phyloP scores from a whole-genome alignment of 495 filamentous ascomycete genomes.

The Physcia stellaris region DNA sequence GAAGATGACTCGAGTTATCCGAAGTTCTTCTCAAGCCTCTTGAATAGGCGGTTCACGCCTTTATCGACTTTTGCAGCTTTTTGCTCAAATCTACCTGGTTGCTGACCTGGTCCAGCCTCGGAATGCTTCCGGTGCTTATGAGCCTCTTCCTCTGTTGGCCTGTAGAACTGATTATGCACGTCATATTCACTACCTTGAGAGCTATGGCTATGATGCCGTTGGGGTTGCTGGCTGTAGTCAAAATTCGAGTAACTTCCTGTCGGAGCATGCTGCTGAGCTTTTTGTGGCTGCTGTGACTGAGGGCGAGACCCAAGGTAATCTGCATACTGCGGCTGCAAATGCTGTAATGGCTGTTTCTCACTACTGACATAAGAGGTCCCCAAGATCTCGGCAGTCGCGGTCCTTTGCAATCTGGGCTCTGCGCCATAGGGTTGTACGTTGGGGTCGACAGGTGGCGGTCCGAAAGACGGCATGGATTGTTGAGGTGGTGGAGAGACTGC shows the following conservation, averaged over 20 bases:
- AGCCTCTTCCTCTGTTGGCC: slow-evolving; percentile 55
- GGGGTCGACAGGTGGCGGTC: slow-evolving; percentile 28
- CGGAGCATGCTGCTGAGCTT: slow-evolving; percentile 12
- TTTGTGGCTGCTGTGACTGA: slow-evolving; percentile 16
- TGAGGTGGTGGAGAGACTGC: slow-evolving; percentile 3
- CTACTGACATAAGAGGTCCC: slow-evolving; percentile 14
- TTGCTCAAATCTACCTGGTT: slow-evolving; percentile 49
- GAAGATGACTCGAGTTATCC: too few relatives aligned
- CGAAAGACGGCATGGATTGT: slow-evolving; percentile 5
- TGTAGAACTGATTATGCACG: slow-evolving; percentile 65
- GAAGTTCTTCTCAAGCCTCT: slow-evolving; percentile 81
- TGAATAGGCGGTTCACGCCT: slow-evolving; percentile 67
- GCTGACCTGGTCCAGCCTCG: slow-evolving; percentile 26
- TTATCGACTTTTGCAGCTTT: slow-evolving; percentile 58
- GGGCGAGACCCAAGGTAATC: slow-evolving; percentile 15
- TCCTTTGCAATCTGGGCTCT: slow-evolving; percentile 9
- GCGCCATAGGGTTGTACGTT: slow-evolving; percentile 28
- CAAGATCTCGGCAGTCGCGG: slow-evolving; percentile 15
- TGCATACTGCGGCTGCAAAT: slow-evolving; percentile 19
- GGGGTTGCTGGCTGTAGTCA: slow-evolving; percentile 32
- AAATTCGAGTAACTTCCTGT: slow-evolving; percentile 43
- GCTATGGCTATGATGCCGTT: slow-evolving; percentile 19
- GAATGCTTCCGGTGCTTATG: slow-evolving; percentile 36
- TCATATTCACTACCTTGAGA: slow-evolving; percentile 36
- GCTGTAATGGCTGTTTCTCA: slow-evolving; percentile 16